Conservation (phyloP, 148 eudicot genomes). For the Camellia japonica region DNA sequence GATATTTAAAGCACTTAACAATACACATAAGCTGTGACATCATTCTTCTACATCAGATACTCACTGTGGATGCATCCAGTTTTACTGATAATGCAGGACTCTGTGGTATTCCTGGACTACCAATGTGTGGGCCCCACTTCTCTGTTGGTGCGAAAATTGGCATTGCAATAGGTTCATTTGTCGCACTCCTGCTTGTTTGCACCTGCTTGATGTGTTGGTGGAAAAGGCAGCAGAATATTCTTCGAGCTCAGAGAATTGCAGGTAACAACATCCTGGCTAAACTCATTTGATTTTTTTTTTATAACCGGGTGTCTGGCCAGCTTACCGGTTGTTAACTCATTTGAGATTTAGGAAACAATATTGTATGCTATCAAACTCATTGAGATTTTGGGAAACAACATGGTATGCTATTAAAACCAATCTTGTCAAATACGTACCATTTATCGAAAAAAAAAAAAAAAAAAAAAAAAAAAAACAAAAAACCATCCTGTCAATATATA, state of each 20-base stretch:
- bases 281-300: not conserved
- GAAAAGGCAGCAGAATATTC: slow-evolving; percentile 96
- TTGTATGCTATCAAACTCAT: too few relatives aligned
- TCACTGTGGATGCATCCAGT: slow-evolving; percentile 41
- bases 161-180: slow-evolving; percentile 50
- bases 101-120: slow-evolving; percentile 94
- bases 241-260: slow-evolving; percentile 81
- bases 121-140: slow-evolving; percentile 85
- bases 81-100: slow-evolving; percentile 91
- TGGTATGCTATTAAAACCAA: too few relatives aligned
- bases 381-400: too few relatives aligned
- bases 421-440: too few relatives aligned
- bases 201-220: slow-evolving; percentile 75
- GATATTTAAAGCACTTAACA: not conserved
- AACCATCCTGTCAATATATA: too few relatives aligned
- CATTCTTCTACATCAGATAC: slow-evolving; percentile 10
- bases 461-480: too few relatives aligned
- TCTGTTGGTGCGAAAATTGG: slow-evolving; percentile 83
- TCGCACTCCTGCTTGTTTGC: slow-evolving; percentile 40
- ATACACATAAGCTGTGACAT: not conserved
- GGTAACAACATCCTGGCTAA: slow-evolving; percentile 40
- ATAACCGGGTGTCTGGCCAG: too few relatives aligned
- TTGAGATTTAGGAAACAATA: too few relatives aligned
- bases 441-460: too few relatives aligned
- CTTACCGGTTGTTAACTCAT: too few relatives aligned